Evolutionary conservation across 768 basidiomycete genomes (phyloP), one percentile per base, ranked within the genome.

Genomic region (Cyclocybe cylindracea): DNA sequence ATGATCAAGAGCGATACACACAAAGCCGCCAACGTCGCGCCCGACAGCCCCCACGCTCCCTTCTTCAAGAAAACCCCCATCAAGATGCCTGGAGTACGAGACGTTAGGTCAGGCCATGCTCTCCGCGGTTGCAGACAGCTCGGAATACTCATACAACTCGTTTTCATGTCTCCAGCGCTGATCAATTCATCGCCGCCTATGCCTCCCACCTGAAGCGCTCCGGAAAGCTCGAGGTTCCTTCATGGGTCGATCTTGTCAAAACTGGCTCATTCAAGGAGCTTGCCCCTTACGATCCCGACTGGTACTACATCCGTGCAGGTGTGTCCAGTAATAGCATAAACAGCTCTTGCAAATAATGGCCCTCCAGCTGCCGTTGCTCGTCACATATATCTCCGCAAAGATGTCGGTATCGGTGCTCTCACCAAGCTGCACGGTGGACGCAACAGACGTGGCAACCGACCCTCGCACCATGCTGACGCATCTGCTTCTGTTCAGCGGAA

Each of bases 241-340:
- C 85, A 74, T 98, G 96, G 96, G 96, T 91, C 55, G 96, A 97
- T 73, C 78, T 98, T 64, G 97, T 99, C 71, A 99, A 99, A 83
- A 99, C 97, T 55, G 96, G 92, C 70, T 78, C 89, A 54, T 94
- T 80, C 83, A 98, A 98, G 75, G 97, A 99, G 77, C 91, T 97
- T 55, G 96, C 95, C 48, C 97, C 97, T 48, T 98, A 98, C 77
- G 94, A 98, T 75, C 91, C 93, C 39, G 97, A 99, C 74, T 99
- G 97, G 97, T 99, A 86, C 84, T 99, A 98, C 77, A 82, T 96
- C 70, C 93, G 97, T 66, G 91, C 96, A 76, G 95, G 95, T 97
- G 66, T 70, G 86, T 82, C 43, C 39, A 34, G 36, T 50, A 41
- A 38, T 51, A 45, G 44, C 5, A 39, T 36, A 49, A 53, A 37